Evolutionary conservation across 1,139 yeast genomes (phyloP).

Genomic region (Pichia sp.): DNA sequence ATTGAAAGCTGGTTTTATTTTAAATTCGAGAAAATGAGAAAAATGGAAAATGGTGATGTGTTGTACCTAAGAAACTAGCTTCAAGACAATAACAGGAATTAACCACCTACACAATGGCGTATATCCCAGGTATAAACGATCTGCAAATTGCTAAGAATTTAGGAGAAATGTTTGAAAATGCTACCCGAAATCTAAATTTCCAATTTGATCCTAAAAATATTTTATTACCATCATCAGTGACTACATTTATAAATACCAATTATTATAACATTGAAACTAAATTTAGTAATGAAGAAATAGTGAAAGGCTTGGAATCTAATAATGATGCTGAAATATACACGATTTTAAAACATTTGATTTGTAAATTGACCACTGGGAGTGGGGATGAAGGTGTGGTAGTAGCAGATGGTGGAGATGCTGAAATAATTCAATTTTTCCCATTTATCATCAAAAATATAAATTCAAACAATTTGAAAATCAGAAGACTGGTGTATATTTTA

Average conservation of each 20-base stretch:
- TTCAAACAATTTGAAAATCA: slow-evolving; percentile 59
- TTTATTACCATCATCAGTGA: slow-evolving; percentile 25
- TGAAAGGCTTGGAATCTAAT: slow-evolving; percentile 55
- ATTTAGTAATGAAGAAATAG: slow-evolving; percentile 52
- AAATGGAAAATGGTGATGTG: too few relatives aligned
- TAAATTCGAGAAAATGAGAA: not conserved
- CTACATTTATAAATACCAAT: slow-evolving; percentile 23
- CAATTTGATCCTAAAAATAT: slow-evolving; percentile 27
- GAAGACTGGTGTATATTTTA: slow-evolving; percentile 74
- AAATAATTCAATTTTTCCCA: slow-evolving; percentile 53
- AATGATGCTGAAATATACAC: slow-evolving; percentile 50
- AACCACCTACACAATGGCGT: not conserved
- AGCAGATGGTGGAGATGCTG: slow-evolving; percentile 12
- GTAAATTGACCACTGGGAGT: slow-evolving; percentile 54
- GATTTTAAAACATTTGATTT: slow-evolving; percentile 74
- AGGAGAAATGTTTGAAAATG: slow-evolving; percentile 63
- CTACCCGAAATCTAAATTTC: slow-evolving; percentile 38
- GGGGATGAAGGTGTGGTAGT: not conserved
- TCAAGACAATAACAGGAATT: too few relatives aligned
- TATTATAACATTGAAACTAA: slow-evolving; percentile 18
- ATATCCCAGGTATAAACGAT: slow-evolving; percentile 38
- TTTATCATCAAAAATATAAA: slow-evolving; percentile 87
- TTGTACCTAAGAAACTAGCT: too few relatives aligned
- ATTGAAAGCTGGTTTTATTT: too few relatives aligned
- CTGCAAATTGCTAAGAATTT: slow-evolving; percentile 36